Evolutionary conservation across 257 asterid species (phyloP).

Genomic region (Misopates orontium): DNA sequence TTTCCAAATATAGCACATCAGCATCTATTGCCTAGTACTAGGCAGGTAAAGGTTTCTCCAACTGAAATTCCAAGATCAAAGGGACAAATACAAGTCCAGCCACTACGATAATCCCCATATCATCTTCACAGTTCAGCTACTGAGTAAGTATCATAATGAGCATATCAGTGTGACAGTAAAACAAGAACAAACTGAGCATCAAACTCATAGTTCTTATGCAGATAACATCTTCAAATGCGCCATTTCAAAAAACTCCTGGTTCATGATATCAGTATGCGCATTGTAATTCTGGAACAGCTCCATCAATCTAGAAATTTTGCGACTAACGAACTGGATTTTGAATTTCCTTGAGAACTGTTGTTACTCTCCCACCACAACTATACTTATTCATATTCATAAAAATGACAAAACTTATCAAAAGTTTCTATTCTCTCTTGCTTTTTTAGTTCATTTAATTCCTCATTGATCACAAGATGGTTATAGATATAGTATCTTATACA

Average conservation of each 20-base stretch:
- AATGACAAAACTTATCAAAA: no score
- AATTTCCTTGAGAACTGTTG: background rate
- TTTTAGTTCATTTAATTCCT: background rate
- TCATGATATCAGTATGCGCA: background rate
- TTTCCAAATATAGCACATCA: background rate
- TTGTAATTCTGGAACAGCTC: background rate
- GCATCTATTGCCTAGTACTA: background rate
- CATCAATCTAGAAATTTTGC: background rate
- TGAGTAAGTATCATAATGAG: background rate
- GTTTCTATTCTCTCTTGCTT: background rate
- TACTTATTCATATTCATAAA: background rate
- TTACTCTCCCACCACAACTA: background rate
- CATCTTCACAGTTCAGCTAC: background rate
- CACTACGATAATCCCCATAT: background rate
- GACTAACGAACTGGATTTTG: background rate
- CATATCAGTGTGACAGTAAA: background rate
- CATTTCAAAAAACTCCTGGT: background rate
- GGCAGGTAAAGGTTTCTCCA: background rate
- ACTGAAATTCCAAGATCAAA: background rate
- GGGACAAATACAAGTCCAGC: background rate
- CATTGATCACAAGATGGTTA: no score
- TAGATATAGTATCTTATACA: no score
- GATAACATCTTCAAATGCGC: background rate
- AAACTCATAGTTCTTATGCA: background rate
- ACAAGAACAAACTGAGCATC: background rate